These are phyloP conservation scores for Claviceps pusilla DNA, from an alignment of 2,329 filamentous ascomycete genomes.

Conservation along the genomic window DNA sequence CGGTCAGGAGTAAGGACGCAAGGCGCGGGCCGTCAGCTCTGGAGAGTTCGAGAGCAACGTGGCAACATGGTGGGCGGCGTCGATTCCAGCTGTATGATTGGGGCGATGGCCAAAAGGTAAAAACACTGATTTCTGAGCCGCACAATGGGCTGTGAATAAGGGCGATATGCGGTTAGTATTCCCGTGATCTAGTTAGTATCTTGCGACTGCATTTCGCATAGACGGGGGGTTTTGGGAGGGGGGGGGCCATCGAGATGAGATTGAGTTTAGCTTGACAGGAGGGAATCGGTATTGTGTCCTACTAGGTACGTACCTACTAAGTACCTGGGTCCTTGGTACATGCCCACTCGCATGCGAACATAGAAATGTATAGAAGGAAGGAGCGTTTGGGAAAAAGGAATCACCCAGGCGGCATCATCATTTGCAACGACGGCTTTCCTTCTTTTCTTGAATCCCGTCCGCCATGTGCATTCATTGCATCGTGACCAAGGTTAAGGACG, in stretches of 20 bases:
- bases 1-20: neutral
- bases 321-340: neutral
- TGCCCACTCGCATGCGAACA: too few species aligned
- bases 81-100: slow-evolving; percentile 2
- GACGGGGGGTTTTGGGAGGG: neutral
- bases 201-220: neutral
- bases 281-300: neutral
- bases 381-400: neutral
- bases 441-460: neutral
- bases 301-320: neutral
- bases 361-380: too few species aligned
- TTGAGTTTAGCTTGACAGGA: neutral
- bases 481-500: neutral
- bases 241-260: neutral
- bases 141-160: neutral
- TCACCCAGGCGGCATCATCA: neutral
- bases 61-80: slow-evolving; percentile 2
- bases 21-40: neutral
- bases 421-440: neutral
- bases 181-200: neutral
- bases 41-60: neutral
- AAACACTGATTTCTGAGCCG: neutral
- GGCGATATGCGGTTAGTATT: neutral
- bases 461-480: neutral
- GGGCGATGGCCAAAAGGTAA: neutral